Percentiles rank a stretch among this genome's conserved stretches.
Conservation (phyloP, 2,329 filamentous ascomycete species). For the Trichoderma atrobrunneum region DNA sequence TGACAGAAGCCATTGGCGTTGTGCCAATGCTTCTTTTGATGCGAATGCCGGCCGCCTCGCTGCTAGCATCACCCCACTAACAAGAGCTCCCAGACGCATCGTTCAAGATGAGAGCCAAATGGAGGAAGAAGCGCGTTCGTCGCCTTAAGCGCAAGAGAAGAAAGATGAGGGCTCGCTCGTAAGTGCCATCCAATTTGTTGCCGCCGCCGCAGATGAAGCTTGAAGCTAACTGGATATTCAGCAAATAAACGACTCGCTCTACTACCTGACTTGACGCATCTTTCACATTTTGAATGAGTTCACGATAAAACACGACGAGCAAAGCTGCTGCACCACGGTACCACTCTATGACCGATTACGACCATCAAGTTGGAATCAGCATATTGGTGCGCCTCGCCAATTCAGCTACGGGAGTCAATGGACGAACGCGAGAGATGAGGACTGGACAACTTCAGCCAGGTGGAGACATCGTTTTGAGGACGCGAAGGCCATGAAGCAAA, state of each 20-base stretch:
- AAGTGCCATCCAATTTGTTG: conserved; percentile 44
- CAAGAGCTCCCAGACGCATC: conserved; percentile 25
- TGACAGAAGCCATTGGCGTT: neutral
- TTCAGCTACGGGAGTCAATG: conserved; percentile 23
- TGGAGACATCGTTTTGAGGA: conserved; percentile 30
- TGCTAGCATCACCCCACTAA: conserved; percentile 18
- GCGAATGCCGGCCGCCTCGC: neutral
- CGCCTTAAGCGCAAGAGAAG: conserved; percentile 99
- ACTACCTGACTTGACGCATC: conserved; percentile 54
- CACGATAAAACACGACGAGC: conserved; percentile 29
- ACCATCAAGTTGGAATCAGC: neutral
- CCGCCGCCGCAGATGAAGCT: conserved; percentile 19
- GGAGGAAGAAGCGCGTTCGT: conserved; percentile 99
- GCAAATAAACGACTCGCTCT: conserved; percentile 66
- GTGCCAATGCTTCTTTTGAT: neutral
- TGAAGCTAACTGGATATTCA: conserved; percentile 38
- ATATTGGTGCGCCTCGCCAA: conserved; percentile 18
- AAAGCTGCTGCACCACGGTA: conserved; percentile 24
- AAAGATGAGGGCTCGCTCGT: conserved; percentile 99
- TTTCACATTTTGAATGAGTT: conserved; percentile 38
- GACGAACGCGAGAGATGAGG: conserved; percentile 34
- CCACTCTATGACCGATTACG: neutral
- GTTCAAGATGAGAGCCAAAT: conserved; percentile 87
- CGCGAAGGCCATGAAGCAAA: conserved; percentile 26
- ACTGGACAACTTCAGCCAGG: conserved; percentile 34